phyloP scores from a whole-genome alignment of 1,284 basidiomycete genomes.

The Marasmius oreades region DNA sequence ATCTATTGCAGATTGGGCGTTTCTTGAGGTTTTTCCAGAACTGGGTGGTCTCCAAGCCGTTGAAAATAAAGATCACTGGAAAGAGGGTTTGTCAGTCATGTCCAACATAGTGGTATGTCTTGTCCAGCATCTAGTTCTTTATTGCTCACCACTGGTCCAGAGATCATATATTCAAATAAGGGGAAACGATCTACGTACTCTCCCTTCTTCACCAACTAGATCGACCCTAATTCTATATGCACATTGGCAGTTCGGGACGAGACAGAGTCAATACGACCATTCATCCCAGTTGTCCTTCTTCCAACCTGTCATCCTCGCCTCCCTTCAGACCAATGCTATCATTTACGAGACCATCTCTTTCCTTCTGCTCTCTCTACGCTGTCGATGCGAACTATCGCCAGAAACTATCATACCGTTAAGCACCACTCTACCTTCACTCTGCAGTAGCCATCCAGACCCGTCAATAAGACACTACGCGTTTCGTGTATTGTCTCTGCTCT shows the following conservation, averaged over 20 bases:
- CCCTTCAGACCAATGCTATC: conserved; percentile 5
- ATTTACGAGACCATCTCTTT: conserved; percentile 5
- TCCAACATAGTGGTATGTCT: neutral
- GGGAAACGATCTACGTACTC: neutral
- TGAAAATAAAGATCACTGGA: neutral
- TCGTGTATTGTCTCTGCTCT: neutral
- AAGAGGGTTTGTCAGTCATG: neutral
- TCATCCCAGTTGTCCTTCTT: neutral
- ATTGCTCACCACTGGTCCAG: neutral
- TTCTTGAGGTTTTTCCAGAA: conserved; percentile 4
- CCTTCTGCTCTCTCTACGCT: neutral
- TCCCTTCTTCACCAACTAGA: neutral
- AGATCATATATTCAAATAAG: neutral
- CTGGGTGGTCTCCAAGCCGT: neutral
- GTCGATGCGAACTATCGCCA: neutral
- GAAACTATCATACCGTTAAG: conserved; percentile 3
- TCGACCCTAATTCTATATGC: conserved; percentile 1
- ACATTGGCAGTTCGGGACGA: neutral
- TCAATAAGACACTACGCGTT: conserved; percentile 9
- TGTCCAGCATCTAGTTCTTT: no score
- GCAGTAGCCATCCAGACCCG: conserved; percentile 8
- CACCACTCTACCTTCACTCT: conserved; percentile 6
- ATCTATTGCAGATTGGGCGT: conserved; percentile 6
- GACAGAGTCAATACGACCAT: neutral
- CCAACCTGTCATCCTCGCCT: conserved; percentile 4